Evolutionary conservation across 2,329 filamentous ascomycete genomes (phyloP), one percentile per base, ranked within the genome.

Genomic region (Orbilia blumenaviensis): DNA sequence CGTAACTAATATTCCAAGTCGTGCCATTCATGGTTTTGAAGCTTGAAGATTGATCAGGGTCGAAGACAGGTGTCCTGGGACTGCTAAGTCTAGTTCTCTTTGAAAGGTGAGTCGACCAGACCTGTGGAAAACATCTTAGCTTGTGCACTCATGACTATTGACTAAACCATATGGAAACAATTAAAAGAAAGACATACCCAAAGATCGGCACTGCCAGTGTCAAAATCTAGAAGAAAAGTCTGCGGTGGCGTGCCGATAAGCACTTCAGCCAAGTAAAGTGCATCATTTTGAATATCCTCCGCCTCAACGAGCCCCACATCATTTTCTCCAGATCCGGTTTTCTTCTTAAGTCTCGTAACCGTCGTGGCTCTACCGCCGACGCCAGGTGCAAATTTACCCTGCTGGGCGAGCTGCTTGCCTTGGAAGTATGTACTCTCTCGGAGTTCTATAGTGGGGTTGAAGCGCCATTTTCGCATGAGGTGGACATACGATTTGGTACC

Each of bases 161-260:
- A n/a, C n/a, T n/a, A 21, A 60, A 41, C 9, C 41, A 21, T 10
- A 18, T 67, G 42, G 41, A 50, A 27, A 58, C 38, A 5, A 18
- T 18, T 41, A 16, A 10, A 61, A 36, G 67, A 16, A 64, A n/a
- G 36, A 69, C 84, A 79, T 83, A 89, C 87, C 90, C 89, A 92
- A 21, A 91, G 84, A 83, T 92, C 90, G 18, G 89, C 86, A 9
- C 89, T 91, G 18, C 90, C 90, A 41, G 90, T 91, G 81, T 92
- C 90, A 77, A 92, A 91, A 80, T 91, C 87, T n/a, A 92, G 82
- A 78, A 85, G 86, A 52, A 89, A 79, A 56, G 83, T 88, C 83
- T 92, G 89, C 1, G 85, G 82, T 14, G 90, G 90, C 0, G 87
- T 90, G 23, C 91, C 91, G 76, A 92, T 89, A 10, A 83, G 80